These are phyloP conservation scores for Melanomma pulvis-pyrius DNA, from an alignment of 495 filamentous ascomycete species.

Conservation along the genomic window DNA sequence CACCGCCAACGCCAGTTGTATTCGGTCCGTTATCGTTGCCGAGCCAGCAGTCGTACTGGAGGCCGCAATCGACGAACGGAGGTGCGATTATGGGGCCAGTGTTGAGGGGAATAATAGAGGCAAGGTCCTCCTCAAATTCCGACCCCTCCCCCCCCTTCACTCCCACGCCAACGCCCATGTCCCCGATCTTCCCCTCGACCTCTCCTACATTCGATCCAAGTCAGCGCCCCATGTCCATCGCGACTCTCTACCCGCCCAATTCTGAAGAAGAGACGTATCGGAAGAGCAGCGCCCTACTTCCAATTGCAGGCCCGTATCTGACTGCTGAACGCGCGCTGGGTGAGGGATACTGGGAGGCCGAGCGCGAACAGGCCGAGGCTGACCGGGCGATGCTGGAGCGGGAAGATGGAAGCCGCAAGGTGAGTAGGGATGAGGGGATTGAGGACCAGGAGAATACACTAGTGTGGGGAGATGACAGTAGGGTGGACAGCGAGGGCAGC, in stretches of 20 bases:
- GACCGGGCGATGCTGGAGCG: background rate
- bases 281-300: conserved; percentile 3
- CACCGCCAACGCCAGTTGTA: too few relatives aligned
- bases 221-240: background rate
- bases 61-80: too few relatives aligned
- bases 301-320: conserved; percentile 19
- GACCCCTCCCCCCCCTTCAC: background rate
- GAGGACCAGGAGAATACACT: too few relatives aligned
- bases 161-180: background rate
- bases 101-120: too few relatives aligned
- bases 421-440: too few relatives aligned
- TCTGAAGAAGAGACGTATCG: background rate
- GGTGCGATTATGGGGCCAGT: too few relatives aligned
- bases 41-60: too few relatives aligned
- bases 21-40: too few relatives aligned
- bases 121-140: background rate
- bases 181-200: too few relatives aligned
- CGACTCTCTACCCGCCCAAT: background rate
- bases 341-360: conserved; percentile 22
- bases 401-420: background rate
- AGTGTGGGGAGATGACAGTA: background rate
- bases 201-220: background rate
- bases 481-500: background rate
- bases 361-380: conserved; percentile 19
- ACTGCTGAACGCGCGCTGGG: conserved; percentile 8